Evolutionary conservation across 2,329 filamentous ascomycete species (phyloP).

Genomic region (Mollisiaceae sp.): DNA sequence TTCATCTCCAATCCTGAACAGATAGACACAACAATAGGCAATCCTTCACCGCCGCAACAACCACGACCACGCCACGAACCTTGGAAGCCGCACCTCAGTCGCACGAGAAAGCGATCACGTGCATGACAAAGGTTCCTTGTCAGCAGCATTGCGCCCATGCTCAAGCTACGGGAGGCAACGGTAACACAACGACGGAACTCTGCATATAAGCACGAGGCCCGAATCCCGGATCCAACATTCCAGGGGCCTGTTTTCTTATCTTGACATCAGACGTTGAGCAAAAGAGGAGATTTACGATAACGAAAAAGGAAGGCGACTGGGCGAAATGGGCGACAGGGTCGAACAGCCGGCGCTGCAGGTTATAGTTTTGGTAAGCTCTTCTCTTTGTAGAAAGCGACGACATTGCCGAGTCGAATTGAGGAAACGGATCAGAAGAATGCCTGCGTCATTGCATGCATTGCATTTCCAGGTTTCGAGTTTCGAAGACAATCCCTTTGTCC

Average conservation of each 20-base stretch:
- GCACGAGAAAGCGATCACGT: constrained; percentile 3
- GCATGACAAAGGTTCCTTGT: neutral
- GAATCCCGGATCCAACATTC: constrained; percentile 8
- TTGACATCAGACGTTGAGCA: neutral
- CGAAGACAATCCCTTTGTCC: constrained; percentile 4
- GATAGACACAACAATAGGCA: neutral
- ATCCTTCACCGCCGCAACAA: neutral
- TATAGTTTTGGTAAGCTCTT: constrained; percentile 70
- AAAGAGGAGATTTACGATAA: neutral
- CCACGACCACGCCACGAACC: constrained; percentile 4
- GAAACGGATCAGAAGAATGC: constrained; percentile 37
- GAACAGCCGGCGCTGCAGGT: constrained; percentile 66
- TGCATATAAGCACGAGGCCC: constrained; percentile 26
- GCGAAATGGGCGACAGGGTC: constrained; percentile 18
- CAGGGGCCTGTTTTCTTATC: neutral
- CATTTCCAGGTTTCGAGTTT: constrained; percentile 2
- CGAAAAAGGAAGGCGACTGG: constrained; percentile 18
- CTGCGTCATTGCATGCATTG: constrained; percentile 1
- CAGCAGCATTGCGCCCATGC: neutral
- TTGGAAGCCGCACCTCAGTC: neutral
- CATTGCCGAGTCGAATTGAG: neutral
- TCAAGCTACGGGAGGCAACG: neutral
- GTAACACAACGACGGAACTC: constrained; percentile 23
- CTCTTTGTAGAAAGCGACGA: neutral
- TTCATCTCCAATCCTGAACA: neutral